Conservation (phyloP, 495 filamentous ascomycete genomes). For the Pseudotulostoma volvatum region DNA sequence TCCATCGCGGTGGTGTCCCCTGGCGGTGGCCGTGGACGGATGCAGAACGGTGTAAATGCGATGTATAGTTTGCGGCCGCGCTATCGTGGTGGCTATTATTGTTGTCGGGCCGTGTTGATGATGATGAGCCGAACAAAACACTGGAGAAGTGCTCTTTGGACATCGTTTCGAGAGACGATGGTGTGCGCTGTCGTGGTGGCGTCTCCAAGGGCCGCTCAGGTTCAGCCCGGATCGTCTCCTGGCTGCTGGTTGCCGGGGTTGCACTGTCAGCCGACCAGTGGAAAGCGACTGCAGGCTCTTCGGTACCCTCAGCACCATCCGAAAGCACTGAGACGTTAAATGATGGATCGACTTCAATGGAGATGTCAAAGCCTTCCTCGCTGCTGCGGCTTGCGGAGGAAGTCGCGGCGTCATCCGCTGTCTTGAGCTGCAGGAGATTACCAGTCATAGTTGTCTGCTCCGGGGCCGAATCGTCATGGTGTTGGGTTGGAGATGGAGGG, state of each 20-base stretch:
- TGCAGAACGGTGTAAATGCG: conserved; percentile 18
- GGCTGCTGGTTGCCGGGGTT: conserved; percentile 2
- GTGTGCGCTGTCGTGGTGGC: conserved; percentile 3
- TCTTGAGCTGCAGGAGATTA: too few relatives aligned
- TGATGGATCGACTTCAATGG: conserved; percentile 2
- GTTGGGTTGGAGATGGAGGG: background rate
- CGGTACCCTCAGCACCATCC: background rate
- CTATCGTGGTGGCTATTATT: conserved; percentile 1
- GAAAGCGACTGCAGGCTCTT: conserved; percentile 1
- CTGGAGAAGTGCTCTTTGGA: conserved; percentile 38
- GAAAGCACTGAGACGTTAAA: conserved; percentile 7
- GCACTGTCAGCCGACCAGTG: too few relatives aligned
- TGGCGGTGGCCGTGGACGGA: conserved; percentile 25
- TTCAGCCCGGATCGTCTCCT: conserved; percentile 2
- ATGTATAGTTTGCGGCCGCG: background rate
- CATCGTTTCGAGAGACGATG: conserved; percentile 29
- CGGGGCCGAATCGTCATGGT: too few relatives aligned
- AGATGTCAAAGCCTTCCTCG: background rate
- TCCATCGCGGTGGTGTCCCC: conserved; percentile 17
- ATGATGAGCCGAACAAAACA: conserved; percentile 36
- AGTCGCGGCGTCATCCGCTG: too few relatives aligned
- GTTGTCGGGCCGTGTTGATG: conserved; percentile 18
- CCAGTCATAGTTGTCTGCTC: too few relatives aligned
- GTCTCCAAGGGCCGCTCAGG: conserved; percentile 1
- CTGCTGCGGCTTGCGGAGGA: background rate